Percentiles rank a stretch among this genome's conserved stretches.
Evolutionary conservation across 2,329 filamentous ascomycete species (phyloP).

Genomic region (Septoria petroselini): DNA sequence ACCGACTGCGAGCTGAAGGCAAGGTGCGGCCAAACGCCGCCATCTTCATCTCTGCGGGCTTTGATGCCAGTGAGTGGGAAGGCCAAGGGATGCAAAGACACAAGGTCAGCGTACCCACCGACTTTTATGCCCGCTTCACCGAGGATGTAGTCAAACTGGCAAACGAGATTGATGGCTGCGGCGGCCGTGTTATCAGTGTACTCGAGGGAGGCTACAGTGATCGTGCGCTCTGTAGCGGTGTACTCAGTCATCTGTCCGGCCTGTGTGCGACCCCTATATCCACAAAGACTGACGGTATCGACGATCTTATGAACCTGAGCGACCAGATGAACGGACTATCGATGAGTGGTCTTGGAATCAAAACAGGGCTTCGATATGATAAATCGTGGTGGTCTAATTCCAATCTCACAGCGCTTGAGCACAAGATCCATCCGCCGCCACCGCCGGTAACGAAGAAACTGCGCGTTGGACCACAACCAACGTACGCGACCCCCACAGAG

Average conservation of each 20-base stretch:
- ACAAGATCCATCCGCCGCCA: conserved; percentile 52
- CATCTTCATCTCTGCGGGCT: conserved; percentile 93
- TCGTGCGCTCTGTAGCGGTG: conserved; percentile 79
- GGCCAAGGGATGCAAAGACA: conserved; percentile 91
- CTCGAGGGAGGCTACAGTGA: conserved; percentile 96
- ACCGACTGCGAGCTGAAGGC: conserved; percentile 57
- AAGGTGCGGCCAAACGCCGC: conserved; percentile 70
- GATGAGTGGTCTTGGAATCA: conserved; percentile 14
- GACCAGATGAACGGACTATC: conserved; percentile 31
- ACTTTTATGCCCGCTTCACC: conserved; percentile 91
- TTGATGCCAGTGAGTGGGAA: conserved; percentile 96
- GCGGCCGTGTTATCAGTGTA: conserved; percentile 86
- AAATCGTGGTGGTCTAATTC: conserved; percentile 47
- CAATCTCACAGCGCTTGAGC: conserved; percentile 68
- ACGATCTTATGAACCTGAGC: conserved; percentile 25
- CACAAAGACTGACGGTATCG: conserved; percentile 10
- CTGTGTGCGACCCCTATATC: conserved; percentile 50
- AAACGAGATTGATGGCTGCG: conserved; percentile 71
- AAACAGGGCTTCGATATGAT: conserved; percentile 36
- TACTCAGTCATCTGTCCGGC: conserved; percentile 85
- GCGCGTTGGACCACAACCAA: conserved; percentile 59
- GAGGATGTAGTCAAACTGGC: conserved; percentile 79
- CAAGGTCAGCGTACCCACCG: conserved; percentile 90
- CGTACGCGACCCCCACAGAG: conserved; percentile 83
- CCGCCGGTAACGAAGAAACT: conserved; percentile 54